Conservation (phyloP, 2,329 filamentous ascomycete genomes). For the Colletotrichum gloeosporioides region DNA sequence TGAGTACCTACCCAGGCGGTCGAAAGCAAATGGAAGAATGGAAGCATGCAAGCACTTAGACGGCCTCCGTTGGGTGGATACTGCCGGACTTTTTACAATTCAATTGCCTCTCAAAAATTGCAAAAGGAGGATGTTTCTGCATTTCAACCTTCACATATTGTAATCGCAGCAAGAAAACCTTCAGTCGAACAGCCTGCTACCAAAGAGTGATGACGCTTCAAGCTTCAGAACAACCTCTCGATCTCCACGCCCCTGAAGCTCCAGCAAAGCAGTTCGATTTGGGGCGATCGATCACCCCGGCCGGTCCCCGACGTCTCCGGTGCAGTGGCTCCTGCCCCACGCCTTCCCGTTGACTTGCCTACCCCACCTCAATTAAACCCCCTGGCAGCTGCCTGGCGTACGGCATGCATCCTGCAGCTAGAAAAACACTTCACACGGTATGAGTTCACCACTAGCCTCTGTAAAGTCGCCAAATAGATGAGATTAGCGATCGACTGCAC, state of each 20-base stretch:
- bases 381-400: constrained; percentile 5
- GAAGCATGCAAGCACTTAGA: neutral
- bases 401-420: neutral
- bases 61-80: neutral
- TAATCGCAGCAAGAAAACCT: neutral
- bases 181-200: neutral
- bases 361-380: constrained; percentile 17
- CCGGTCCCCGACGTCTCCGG: constrained; percentile 6
- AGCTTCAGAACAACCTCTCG: neutral
- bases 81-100: neutral
- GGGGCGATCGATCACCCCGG: constrained; percentile 7
- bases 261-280: constrained; percentile 1
- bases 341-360: neutral
- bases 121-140: neutral
- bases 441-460: neutral
- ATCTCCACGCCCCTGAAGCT: constrained; percentile 1
- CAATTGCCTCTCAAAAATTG: neutral
- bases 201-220: neutral
- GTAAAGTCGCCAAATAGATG: neutral
- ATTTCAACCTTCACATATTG: fast-evolving
- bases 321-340: constrained; percentile 15
- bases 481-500: neutral
- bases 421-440: neutral
- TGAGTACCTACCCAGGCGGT: neutral
- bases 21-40: neutral